Conservation (phyloP, 2,329 filamentous ascomycete genomes). For the Colletotrichum lindemuthianum region DNA sequence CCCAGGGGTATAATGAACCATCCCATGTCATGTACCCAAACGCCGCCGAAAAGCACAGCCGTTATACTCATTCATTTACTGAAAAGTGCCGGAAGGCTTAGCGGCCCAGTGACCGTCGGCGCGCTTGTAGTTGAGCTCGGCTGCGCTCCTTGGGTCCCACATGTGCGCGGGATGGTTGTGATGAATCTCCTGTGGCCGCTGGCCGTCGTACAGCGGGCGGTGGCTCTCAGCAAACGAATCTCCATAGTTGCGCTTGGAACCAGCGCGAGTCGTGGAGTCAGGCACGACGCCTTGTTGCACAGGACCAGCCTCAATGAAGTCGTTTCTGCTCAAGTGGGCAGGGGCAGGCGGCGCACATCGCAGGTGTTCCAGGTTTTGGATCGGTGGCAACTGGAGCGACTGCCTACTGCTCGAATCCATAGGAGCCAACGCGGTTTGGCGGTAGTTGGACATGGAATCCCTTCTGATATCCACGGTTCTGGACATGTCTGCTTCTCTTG, state of each 20-base stretch:
- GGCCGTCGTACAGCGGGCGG: conserved; percentile 49
- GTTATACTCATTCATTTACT: not conserved
- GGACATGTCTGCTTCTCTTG: conserved; percentile 20
- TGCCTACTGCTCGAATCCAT: conserved; percentile 36
- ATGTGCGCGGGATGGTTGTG: conserved; percentile 36
- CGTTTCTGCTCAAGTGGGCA: conserved; percentile 2
- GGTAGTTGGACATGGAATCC: conserved; percentile 42
- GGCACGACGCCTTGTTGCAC: not conserved
- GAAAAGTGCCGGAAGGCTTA: conserved; percentile 14
- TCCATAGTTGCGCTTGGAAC: conserved; percentile 34
- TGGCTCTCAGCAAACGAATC: conserved; percentile 36
- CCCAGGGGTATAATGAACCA: no score
- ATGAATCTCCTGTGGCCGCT: conserved; percentile 49
- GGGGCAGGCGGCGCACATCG: conserved; percentile 1
- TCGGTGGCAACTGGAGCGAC: conserved; percentile 12
- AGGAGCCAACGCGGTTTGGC: conserved; percentile 45
- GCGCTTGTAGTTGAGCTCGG: conserved; percentile 43
- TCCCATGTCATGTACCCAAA: conserved; percentile 1
- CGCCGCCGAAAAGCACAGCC: not conserved
- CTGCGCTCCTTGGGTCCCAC: not conserved
- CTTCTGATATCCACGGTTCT: conserved; percentile 35
- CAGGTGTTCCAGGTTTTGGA: not conserved
- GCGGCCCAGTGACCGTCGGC: conserved; percentile 45
- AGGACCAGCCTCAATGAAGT: conserved; percentile 30
- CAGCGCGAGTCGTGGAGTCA: conserved; percentile 21